phyloP scores from a whole-genome alignment of 1,284 basidiomycete genomes.

The Albatrellus sp. region DNA sequence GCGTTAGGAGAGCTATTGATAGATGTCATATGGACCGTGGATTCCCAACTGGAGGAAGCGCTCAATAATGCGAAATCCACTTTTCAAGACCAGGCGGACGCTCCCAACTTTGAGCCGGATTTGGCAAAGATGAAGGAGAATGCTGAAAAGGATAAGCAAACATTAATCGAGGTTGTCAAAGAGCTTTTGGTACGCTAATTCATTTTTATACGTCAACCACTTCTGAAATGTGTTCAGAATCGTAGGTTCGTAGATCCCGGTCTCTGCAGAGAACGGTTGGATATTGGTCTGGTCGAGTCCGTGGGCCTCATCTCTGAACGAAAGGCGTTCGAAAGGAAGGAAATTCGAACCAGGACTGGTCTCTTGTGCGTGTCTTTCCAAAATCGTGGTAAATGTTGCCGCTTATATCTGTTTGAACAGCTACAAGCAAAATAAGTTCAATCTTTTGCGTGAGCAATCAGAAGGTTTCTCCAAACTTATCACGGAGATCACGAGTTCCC shows the following conservation, averaged over 20 bases:
- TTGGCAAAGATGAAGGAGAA: constrained; percentile 29
- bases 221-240: constrained; percentile 25
- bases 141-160: constrained; percentile 50
- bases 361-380: constrained; percentile 49
- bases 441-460: constrained; percentile 91
- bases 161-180: constrained; percentile 45
- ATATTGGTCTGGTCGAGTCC: constrained; percentile 44
- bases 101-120: constrained; percentile 12
- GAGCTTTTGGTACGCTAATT: constrained; percentile 46
- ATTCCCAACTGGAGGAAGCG: constrained; percentile 63
- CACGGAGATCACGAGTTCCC: constrained; percentile 69
- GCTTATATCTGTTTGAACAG: constrained; percentile 22
- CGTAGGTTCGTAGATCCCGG: constrained; percentile 40
- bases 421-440: constrained; percentile 99
- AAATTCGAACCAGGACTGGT: constrained; percentile 65
- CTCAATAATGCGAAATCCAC: constrained; percentile 39
- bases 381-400: not conserved
- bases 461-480: constrained; percentile 94
- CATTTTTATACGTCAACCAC: constrained; percentile 1
- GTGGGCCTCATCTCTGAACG: constrained; percentile 58
- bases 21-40: constrained; percentile 70
- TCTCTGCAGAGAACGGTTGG: constrained; percentile 62
- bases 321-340: constrained; percentile 52
- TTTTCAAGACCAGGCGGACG: constrained; percentile 16
- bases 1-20: constrained; percentile 58